A percentile compares a stretch with the other conserved stretches of the same genome.
Conservation (phyloP, 2,329 filamentous ascomycete genomes). For the Paradendryphiella salina region DNA sequence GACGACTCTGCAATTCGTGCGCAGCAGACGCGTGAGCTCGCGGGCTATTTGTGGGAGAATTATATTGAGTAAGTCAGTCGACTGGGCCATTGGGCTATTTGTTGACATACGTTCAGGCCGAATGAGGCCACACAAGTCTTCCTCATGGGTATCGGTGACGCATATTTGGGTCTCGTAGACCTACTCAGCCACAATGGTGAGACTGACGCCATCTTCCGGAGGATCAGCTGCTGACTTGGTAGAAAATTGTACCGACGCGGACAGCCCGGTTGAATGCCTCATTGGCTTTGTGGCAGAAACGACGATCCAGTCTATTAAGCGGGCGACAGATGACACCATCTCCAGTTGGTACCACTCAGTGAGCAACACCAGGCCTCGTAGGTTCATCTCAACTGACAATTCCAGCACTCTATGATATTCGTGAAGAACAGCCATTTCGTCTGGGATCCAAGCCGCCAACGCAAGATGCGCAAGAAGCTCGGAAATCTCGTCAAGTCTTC, state of each 20-base stretch:
- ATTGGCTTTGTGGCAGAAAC: constrained; percentile 80
- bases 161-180: constrained; percentile 80
- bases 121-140: constrained; percentile 72
- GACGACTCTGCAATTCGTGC: constrained; percentile 50
- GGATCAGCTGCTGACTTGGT: background rate
- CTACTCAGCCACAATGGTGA: constrained; percentile 76
- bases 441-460: constrained; percentile 66
- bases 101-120: constrained; percentile 47
- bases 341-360: constrained; percentile 79
- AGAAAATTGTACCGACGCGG: constrained; percentile 64
- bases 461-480: constrained; percentile 61
- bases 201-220: constrained; percentile 7
- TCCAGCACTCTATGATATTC: constrained; percentile 72
- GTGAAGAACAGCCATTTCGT: constrained; percentile 75
- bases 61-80: constrained; percentile 70
- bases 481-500: constrained; percentile 56
- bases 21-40: constrained; percentile 66
- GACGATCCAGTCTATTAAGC: constrained; percentile 72
- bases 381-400: background rate
- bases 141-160: constrained; percentile 85
- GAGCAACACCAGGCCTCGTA: constrained; percentile 24
- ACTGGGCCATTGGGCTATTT: background rate
- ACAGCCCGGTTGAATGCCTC: constrained; percentile 62
- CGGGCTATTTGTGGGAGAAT: constrained; percentile 94
- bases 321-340: constrained; percentile 68